Evolutionary conservation across 768 basidiomycete genomes (phyloP), one percentile per base, ranked within the genome.

Genomic region (Strobilomyces echinocephalus): DNA sequence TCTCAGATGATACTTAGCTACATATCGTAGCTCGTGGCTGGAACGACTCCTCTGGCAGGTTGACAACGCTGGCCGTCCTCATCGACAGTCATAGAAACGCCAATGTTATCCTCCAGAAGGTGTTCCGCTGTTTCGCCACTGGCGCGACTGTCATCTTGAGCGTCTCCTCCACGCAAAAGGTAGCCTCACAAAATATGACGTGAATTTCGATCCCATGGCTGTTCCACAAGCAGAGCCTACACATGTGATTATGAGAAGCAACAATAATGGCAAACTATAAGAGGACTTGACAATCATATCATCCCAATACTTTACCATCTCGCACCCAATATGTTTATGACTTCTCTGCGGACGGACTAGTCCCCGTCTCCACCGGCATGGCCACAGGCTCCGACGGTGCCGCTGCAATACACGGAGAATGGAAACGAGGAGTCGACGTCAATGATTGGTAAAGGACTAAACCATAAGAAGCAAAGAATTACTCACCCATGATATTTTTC

Each of bases 401-500:
- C 9, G 45, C 66, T 67, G 10, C 28, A 43, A 42, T 10, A 43
- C 24, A 14, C 34, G 28, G 43, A 16, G 30, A 49, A 59, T 21
- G 43, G 20, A 43, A 42, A 14, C 39, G 36, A 40, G 46, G 18
- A 21, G 44, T 42, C 31, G 31, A 39, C 21, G 50, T 46, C 8
- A 43, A 41, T 20, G 38, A 31, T n/a, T 49, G 43, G 35, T 26
- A 47, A 41, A 38, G 38, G 5, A 11, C 26, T 3, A 40, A 38
- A 1, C 28, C 31, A 56, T 47, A 50, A 61, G 12, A 12, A 55
- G 53, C 34, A 44, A 50, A 14, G 18, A 44, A 38, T 20, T 18
- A 59, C 74, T 70, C 59, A 80, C 80, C 71, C 9, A 73, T 61
- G 42, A 88, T 63, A 52, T 87, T 87, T 65, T 81, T 86, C 52